These are phyloP conservation scores for Botryotinia globosa DNA, from an alignment of 2,329 filamentous ascomycete genomes.

Conservation along the genomic window DNA sequence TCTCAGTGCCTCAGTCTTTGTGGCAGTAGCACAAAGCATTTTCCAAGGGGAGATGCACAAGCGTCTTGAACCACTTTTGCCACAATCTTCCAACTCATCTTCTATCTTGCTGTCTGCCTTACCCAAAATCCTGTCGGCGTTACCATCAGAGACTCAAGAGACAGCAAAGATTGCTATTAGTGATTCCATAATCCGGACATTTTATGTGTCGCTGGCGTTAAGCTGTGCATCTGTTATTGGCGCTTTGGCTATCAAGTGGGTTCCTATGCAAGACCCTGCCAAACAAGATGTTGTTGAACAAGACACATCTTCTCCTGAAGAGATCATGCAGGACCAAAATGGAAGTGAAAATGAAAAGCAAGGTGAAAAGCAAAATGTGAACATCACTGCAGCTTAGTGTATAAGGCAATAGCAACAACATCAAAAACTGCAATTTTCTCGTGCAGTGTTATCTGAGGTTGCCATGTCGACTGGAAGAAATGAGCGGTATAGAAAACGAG, in stretches of 20 bases:
- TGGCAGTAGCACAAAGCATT: constrained; percentile 17
- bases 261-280: not conserved
- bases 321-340: not conserved
- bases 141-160: constrained; percentile 43
- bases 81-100: not conserved
- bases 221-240: constrained; percentile 54
- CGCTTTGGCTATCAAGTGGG: constrained; percentile 58
- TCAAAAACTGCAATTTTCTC: not conserved
- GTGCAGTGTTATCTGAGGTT: not conserved
- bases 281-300: not conserved
- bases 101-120: not conserved
- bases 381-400: not conserved
- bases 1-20: constrained; percentile 16
- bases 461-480: not conserved
- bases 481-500: not conserved
- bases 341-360: not conserved
- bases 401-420: not conserved
- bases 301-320: not conserved
- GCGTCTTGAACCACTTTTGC: constrained; percentile 28
- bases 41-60: constrained; percentile 46
- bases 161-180: constrained; percentile 58
- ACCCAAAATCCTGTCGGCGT: constrained; percentile 43
- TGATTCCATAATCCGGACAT: constrained; percentile 54
- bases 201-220: constrained; percentile 58
- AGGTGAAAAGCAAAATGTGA: not conserved